Base-by-base conservation (phyloP, 805 yeast species). In the Millerozyma miso region DNA sequence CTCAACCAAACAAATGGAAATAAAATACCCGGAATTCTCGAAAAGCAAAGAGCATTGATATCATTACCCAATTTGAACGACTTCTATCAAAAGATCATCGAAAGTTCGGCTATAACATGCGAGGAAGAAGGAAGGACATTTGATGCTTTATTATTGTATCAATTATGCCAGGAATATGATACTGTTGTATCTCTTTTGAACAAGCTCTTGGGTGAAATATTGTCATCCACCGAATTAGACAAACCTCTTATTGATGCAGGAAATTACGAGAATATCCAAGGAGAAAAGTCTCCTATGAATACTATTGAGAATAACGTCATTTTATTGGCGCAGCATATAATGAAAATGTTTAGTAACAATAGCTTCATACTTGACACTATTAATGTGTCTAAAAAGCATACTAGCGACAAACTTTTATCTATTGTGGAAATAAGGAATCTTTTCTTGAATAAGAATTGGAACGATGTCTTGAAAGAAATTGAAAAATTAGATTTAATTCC, bases 91-190 rank as follows among this genome's bases (percentile, higher is more conserved):
- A 77, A 77, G 45, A 88, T 91, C 34, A 83, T 93, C 3, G 95
- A 85, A 58, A 81, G 80, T 46, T 89, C 96, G 20, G 97, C 97
- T 3, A 74, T 74, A 35, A 80, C 80, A 51, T 95, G 97, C 13
- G 93, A 87, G 54, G 93, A 88, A 52, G 98, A 90, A 55, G 97
- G 97, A 5, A 76, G 96, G 56, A 74, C 80, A 12, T 80, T 83
- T 47, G 98, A 93, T 57, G 87, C 97, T 15, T 76, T 93, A 47
- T 70, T 87, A 44, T 73, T 93, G 42, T 91, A 87, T 59, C 96
- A 90, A 63, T 75, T 91, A 50, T 80, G 95, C 38, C 95, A 87
- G 63, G 96, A 90, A 52, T 85, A 85, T 60, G 85, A 85, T 56
- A 81, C 85, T 23, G 97, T 88, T 12, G 76, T 91, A 6, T 62